Conservation (phyloP, 179 eudicot species). For the Spergularia azorica region DNA sequence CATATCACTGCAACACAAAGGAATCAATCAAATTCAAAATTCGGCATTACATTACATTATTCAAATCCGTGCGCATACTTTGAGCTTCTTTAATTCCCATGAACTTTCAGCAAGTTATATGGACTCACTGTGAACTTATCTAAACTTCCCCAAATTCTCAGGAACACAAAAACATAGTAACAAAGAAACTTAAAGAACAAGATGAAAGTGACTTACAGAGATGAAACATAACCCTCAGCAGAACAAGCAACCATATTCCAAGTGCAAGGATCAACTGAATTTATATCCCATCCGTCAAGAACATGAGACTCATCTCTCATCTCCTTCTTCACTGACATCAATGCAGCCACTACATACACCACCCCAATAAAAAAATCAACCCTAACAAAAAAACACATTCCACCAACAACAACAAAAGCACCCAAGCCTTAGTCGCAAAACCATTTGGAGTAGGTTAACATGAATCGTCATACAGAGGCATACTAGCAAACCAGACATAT, state of each 20-base stretch:
- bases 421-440: no score
- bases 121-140: no score
- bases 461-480: no score
- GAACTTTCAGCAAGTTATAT: background rate
- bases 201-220: slow-evolving; percentile 60
- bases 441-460: no score
- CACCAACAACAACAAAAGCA: background rate
- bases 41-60: slow-evolving; percentile 14
- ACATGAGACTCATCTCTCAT: slow-evolving; percentile 62
- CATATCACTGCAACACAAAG: slow-evolving; percentile 68
- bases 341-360: slow-evolving; percentile 69
- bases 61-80: background rate
- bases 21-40: background rate
- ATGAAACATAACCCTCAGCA: slow-evolving; percentile 69
- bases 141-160: no score
- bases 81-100: no score
- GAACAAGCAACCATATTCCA: slow-evolving; percentile 95
- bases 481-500: no score
- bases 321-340: slow-evolving; percentile 81
- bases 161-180: background rate
- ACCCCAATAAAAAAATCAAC: background rate
- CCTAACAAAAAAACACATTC: background rate
- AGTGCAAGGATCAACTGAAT: slow-evolving; percentile 98
- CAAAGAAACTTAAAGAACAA: background rate
- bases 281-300: slow-evolving; percentile 90